phyloP scores from a whole-genome alignment of 176 grass and related monocot genomes.

The Aegilops sharonensis region DNA sequence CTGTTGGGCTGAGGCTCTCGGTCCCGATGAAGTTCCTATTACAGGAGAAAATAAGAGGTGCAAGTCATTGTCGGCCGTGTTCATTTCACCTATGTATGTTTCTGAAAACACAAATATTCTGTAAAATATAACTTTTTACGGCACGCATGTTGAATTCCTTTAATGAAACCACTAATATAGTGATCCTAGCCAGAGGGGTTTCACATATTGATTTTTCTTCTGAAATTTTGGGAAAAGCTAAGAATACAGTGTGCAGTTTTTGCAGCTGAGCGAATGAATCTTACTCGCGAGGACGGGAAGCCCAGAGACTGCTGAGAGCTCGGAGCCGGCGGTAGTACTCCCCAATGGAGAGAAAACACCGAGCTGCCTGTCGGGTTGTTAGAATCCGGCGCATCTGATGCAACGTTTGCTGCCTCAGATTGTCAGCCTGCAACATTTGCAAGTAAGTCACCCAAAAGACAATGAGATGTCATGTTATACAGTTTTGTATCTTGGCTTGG shows the following conservation, averaged over 20 bases:
- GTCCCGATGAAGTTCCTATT: slow-evolving; percentile 58
- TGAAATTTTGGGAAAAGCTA: neutral
- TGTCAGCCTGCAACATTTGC: slow-evolving; percentile 76
- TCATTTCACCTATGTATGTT: neutral
- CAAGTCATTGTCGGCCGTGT: slow-evolving; percentile 16
- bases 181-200: neutral
- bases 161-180: neutral
- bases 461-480: slow-evolving; percentile 25
- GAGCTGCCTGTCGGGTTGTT: slow-evolving; percentile 66
- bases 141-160: neutral
- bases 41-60: slow-evolving; percentile 6
- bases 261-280: slow-evolving; percentile 24
- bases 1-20: slow-evolving; percentile 62
- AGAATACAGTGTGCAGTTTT: neutral
- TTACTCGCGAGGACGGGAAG: slow-evolving; percentile 85
- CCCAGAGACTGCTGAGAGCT: slow-evolving; percentile 88
- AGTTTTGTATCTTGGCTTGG: slow-evolving; percentile 27
- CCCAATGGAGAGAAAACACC: slow-evolving; percentile 83
- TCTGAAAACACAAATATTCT: neutral
- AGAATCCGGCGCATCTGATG: slow-evolving; percentile 75
- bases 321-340: slow-evolving; percentile 87
- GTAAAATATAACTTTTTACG: too few species aligned
- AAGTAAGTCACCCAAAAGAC: slow-evolving; percentile 40
- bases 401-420: slow-evolving; percentile 82
- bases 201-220: neutral